Conservation (phyloP, 2,329 filamentous ascomycete genomes). For the Dactylellina leptospora region DNA sequence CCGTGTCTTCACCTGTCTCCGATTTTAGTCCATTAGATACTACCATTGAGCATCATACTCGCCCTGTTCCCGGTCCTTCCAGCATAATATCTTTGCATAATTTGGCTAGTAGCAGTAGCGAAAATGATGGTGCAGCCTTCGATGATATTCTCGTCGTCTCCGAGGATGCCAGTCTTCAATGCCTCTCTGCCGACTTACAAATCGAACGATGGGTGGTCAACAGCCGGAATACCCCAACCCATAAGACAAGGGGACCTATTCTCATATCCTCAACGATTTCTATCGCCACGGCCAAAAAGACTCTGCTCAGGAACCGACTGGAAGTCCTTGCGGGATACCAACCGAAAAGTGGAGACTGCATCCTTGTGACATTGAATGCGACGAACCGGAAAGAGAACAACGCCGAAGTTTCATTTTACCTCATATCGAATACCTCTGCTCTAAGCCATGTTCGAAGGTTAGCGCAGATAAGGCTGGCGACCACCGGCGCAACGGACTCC, state of each 20-base stretch:
- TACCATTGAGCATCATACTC: slow-evolving; percentile 43
- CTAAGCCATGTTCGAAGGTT: slow-evolving; percentile 40
- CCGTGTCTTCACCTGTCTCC: slow-evolving; percentile 42
- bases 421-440: slow-evolving; percentile 42
- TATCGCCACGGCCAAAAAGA: slow-evolving; percentile 43
- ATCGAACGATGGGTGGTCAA: slow-evolving; percentile 45
- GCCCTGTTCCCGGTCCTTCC: slow-evolving; percentile 22
- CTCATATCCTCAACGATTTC: slow-evolving; percentile 37
- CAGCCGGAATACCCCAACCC: slow-evolving; percentile 51
- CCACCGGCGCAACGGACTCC: slow-evolving; percentile 11
- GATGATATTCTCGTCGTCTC: slow-evolving; percentile 51
- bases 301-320: slow-evolving; percentile 36
- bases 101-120: slow-evolving; percentile 10
- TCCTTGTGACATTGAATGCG: slow-evolving; percentile 29
- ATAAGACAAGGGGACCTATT: slow-evolving; percentile 39
- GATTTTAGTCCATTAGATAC: slow-evolving; percentile 50
- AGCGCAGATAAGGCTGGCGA: slow-evolving; percentile 22
- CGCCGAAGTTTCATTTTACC: slow-evolving; percentile 38
- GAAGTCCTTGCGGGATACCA: slow-evolving; percentile 45
- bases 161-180: slow-evolving; percentile 48
- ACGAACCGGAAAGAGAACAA: slow-evolving; percentile 45
- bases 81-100: slow-evolving; percentile 31
- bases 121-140: background rate
- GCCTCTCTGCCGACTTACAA: slow-evolving; percentile 48
- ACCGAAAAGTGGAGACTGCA: slow-evolving; percentile 37